Base-by-base conservation (phyloP, 2,329 filamentous ascomycete species). In the Arthrobotrys sinensis region DNA sequence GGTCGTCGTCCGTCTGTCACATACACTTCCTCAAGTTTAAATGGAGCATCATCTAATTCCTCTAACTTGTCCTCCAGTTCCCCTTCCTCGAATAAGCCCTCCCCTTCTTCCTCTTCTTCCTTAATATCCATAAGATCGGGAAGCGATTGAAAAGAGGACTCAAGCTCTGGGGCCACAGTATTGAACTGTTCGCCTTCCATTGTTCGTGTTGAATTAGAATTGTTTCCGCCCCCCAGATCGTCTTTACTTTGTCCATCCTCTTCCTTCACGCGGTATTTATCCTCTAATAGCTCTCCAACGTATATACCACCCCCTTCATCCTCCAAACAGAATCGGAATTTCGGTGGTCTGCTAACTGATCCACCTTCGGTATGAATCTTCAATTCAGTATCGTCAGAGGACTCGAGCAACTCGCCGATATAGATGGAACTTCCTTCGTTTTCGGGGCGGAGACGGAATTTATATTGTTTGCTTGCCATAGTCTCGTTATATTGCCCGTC, bases 391-490 rank as follows among this genome's bases (percentile, higher is more conserved):
- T 19, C 24, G 10, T 52, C 12, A 2, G 48, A 7, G 8, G 21
- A 6, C 12, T 52, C 48, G 21, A 52, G 21, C 11, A 52, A 32
- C 48, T 52, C 48, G 21, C 48, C 48, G 12, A 52, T 12, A n/a
- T 52, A 52, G 8, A 52, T 52, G 19, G 21, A 8, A 8, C 12
- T 10, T 32, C 48, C 48, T 32, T 52, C 19, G 21, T 32, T 21
- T 28, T n/a, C 21, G 5, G 21, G 48, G 1, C 21, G 10, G 6
- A 52, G 48, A 24, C 48, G 21, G 48, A 52, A 52, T 32, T 4
- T 52, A n/a, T 52, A 52, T 52, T 32, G 48, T 16, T 32, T 32
- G 21, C 28, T 32, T 52, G 48, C 48, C 48, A 52, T 52, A 8
- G 3, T 10, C 5, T 48, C 19, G 34, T 36, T 36, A n/a, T n/a